A percentile compares a stretch with the other conserved stretches of the same genome.
These are phyloP conservation scores for Gardenia jasminoides DNA, from an alignment of 257 asterid genomes.

Conservation along the genomic window DNA sequence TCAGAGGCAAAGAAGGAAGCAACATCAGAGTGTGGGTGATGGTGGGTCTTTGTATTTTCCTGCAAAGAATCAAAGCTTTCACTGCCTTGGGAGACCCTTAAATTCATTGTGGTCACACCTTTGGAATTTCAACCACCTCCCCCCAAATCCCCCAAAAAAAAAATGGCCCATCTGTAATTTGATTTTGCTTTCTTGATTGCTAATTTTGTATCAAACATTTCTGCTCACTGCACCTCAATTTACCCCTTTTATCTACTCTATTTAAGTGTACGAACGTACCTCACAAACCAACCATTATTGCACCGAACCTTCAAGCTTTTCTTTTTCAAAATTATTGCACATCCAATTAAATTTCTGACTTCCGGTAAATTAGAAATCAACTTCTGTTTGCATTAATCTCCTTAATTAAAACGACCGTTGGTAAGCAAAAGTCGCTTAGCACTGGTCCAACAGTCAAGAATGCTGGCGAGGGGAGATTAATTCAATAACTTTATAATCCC, in stretches of 20 bases:
- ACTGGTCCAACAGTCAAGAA: not conserved
- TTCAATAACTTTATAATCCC: not conserved
- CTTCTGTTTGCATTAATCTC: not conserved
- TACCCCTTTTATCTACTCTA: not conserved
- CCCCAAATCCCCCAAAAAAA: too few species aligned
- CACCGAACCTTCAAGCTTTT: not conserved
- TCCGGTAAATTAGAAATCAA: not conserved
- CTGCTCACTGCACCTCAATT: not conserved
- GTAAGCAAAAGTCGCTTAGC: not conserved
- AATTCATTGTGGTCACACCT: constrained; percentile 33
- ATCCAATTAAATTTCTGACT: not conserved
- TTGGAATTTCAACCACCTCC: constrained; percentile 7
- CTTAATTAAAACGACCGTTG: not conserved
- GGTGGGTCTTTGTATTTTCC: constrained; percentile 24
- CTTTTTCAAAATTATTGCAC: not conserved
- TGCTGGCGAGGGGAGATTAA: not conserved
- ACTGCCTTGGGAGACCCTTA: constrained; percentile 16
- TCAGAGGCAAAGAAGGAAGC: constrained; percentile 19
- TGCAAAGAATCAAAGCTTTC: constrained; percentile 25
- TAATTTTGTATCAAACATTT: not conserved
- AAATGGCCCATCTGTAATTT: not conserved
- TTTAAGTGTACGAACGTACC: not conserved
- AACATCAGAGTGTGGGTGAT: constrained; percentile 28
- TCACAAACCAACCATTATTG: not conserved
- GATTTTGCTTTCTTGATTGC: not conserved